Conservation (phyloP, 768 basidiomycete genomes). For the Boletus rubescentipes region DNA sequence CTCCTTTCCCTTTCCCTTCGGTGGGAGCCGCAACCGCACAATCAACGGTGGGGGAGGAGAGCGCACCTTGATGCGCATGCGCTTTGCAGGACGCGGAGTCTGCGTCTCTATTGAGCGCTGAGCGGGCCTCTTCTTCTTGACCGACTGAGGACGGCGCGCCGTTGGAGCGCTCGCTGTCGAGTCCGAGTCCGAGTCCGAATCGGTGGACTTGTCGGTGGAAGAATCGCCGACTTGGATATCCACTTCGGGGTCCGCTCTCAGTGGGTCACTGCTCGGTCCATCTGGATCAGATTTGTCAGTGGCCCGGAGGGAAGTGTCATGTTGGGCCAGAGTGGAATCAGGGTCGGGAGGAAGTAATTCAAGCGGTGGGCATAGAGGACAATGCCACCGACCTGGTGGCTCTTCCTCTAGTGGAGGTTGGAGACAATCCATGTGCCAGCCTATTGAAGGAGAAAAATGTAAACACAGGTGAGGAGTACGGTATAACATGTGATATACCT, state of each 20-base stretch:
- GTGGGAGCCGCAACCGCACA: slow-evolving; percentile 55
- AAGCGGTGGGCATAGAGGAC: slow-evolving; percentile 57
- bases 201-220: slow-evolving; percentile 34
- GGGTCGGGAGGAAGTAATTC: slow-evolving; percentile 10
- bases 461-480: slow-evolving; percentile 2
- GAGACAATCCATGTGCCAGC: slow-evolving; percentile 85
- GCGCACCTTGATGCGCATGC: slow-evolving; percentile 45
- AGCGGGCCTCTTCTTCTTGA: slow-evolving; percentile 32
- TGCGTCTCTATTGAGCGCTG: slow-evolving; percentile 24
- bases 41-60: slow-evolving; percentile 36
- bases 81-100: slow-evolving; percentile 39
- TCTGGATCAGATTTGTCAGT: slow-evolving; percentile 25
- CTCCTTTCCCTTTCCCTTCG: slow-evolving; percentile 68
- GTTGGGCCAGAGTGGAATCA: slow-evolving; percentile 15
- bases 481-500: slow-evolving; percentile 43
- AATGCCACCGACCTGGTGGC: slow-evolving; percentile 79
- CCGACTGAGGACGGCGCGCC: slow-evolving; percentile 11
- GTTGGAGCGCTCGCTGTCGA: slow-evolving; percentile 21
- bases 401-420: slow-evolving; percentile 65
- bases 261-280: slow-evolving; percentile 28
- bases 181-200: slow-evolving; percentile 31
- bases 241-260: slow-evolving; percentile 27
- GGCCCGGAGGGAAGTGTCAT: slow-evolving; percentile 45
- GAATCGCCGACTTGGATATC: slow-evolving; percentile 38
- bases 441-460: slow-evolving; percentile 34